phyloP scores from a whole-genome alignment of 306 rosid species.

The Castanea crenata region DNA sequence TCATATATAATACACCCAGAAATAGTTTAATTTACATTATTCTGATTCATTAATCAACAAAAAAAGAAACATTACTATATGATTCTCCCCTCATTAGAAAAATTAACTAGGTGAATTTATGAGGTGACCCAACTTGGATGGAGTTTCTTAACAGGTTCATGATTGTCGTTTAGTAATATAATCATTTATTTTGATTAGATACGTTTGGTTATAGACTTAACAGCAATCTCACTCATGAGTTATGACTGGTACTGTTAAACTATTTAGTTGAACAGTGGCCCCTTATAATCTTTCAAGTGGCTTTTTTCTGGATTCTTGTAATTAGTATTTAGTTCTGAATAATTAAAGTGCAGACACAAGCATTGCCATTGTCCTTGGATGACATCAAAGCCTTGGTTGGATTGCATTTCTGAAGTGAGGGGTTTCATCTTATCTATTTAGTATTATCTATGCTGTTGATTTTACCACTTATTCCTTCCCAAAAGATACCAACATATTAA shows the following conservation, averaged over 20 bases:
- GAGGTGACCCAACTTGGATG: background rate
- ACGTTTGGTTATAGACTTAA: background rate
- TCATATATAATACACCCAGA: background rate
- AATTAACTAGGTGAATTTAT: background rate
- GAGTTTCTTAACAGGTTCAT: slow-evolving; percentile 8
- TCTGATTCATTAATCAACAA: too few relatives aligned
- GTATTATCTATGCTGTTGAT: background rate
- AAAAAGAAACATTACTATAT: background rate
- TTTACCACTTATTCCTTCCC: background rate
- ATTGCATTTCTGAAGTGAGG: too few relatives aligned
- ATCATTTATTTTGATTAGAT: background rate
- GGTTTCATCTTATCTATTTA: too few relatives aligned
- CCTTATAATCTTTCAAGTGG: background rate
- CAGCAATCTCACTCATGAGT: too few relatives aligned
- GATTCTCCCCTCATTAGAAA: background rate
- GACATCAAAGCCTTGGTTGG: background rate
- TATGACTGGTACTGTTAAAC: too few relatives aligned
- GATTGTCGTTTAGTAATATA: slow-evolving; percentile 16
- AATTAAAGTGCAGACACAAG: background rate
- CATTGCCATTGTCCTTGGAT: background rate
- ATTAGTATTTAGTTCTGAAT: background rate
- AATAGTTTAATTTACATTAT: too few relatives aligned
- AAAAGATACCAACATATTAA: too few relatives aligned
- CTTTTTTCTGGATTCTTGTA: background rate
- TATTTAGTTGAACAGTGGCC: background rate